Percentiles rank a stretch among this genome's conserved stretches.
These are phyloP conservation scores for Stachybotrys chlorohalonatus DNA, from an alignment of 2,329 filamentous ascomycete genomes.

Conservation along the genomic window DNA sequence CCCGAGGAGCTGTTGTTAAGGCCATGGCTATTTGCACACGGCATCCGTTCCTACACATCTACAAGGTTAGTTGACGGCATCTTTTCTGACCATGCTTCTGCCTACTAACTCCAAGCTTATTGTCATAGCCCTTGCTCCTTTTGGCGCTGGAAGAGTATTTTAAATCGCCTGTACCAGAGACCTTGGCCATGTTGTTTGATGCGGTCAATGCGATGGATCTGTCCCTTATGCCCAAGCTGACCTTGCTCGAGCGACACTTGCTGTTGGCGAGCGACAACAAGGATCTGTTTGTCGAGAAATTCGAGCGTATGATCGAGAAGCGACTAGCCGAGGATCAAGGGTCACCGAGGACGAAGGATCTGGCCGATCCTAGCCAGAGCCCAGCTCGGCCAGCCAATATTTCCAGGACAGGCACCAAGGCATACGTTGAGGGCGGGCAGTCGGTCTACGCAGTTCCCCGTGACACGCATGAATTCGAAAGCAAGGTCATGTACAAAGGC, in stretches of 20 bases:
- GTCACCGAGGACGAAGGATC: constrained; percentile 27
- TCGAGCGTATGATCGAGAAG: constrained; percentile 86
- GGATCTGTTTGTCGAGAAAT: constrained; percentile 96
- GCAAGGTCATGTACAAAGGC: constrained; percentile 88
- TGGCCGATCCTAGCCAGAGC: constrained; percentile 34
- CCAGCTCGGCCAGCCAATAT: constrained; percentile 39
- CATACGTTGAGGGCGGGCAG: constrained; percentile 48
- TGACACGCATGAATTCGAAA: constrained; percentile 97
- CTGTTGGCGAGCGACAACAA: constrained; percentile 87
- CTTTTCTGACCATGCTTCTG: not conserved
- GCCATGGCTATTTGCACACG: constrained; percentile 98
- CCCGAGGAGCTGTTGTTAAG: constrained; percentile 90
- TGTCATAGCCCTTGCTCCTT: constrained; percentile 66
- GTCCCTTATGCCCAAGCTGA: constrained; percentile 82
- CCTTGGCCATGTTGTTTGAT: constrained; percentile 78
- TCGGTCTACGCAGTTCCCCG: constrained; percentile 69
- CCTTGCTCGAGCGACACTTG: constrained; percentile 73
- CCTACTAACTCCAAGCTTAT: constrained; percentile 7
- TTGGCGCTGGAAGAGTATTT: constrained; percentile 96
- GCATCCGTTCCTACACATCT: constrained; percentile 96
- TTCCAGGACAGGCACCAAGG: constrained; percentile 53
- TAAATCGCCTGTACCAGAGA: constrained; percentile 80
- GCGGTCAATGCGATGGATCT: constrained; percentile 96
- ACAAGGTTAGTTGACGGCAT: constrained; percentile 57
- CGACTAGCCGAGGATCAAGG: constrained; percentile 59